phyloP scores from a whole-genome alignment of 2,329 filamentous ascomycete genomes.

The Fusarium sp. region DNA sequence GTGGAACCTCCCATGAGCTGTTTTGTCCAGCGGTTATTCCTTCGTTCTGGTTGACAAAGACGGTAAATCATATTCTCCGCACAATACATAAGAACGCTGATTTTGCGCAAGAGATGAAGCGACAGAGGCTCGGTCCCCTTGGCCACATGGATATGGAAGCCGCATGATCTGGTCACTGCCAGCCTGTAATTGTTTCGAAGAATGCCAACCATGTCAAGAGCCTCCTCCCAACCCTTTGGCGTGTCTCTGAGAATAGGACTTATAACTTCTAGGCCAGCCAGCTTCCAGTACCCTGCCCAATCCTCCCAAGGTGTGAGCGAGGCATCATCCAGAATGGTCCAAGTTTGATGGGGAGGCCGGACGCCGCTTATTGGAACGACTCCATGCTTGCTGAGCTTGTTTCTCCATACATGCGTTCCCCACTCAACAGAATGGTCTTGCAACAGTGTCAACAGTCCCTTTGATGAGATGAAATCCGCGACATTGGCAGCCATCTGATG shows the following conservation, averaged over 20 bases:
- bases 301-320: not conserved
- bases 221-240: conserved; percentile 30
- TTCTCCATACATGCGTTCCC: not conserved
- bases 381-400: conserved; percentile 10
- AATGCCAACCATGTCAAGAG: conserved; percentile 31
- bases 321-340: conserved; percentile 20
- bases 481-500: not conserved
- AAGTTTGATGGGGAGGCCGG: conserved; percentile 22
- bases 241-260: conserved; percentile 30
- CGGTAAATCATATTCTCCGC: conserved; percentile 36
- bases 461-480: not conserved
- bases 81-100: conserved; percentile 28
- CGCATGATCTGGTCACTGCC: conserved; percentile 12
- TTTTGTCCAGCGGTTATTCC: not conserved
- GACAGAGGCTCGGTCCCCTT: conserved; percentile 26
- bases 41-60: conserved; percentile 23
- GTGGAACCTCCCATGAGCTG: not conserved
- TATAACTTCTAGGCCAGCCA: conserved; percentile 30
- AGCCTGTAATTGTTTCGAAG: conserved; percentile 33
- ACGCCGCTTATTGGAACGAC: not conserved
- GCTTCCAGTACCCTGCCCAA: conserved; percentile 24
- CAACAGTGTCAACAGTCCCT: conserved; percentile 3
- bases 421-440: not conserved
- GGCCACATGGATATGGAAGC: conserved; percentile 38
- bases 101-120: conserved; percentile 24